Percentiles rank a stretch among this genome's conserved stretches.
Conservation (phyloP, 2,329 filamentous ascomycete genomes). For the Huntiella omanensis region DNA sequence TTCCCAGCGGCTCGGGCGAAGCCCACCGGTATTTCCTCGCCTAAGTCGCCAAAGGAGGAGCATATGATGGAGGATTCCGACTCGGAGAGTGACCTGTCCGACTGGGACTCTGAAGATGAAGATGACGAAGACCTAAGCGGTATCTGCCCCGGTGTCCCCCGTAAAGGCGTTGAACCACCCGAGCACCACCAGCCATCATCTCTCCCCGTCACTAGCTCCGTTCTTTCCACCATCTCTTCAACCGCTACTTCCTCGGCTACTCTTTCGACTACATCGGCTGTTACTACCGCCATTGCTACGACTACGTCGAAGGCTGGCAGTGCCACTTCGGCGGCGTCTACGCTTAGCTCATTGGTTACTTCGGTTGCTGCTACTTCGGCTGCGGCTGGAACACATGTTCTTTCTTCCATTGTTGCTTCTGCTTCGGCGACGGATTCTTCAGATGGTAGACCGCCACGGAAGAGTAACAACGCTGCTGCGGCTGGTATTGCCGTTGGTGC, state of each 20-base stretch:
- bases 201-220: neutral
- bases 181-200: neutral
- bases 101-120: conserved; percentile 9
- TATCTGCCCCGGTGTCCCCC: neutral
- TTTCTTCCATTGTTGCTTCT: neutral
- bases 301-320: neutral
- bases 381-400: neutral
- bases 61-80: neutral
- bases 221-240: neutral
- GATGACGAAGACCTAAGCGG: conserved; percentile 6
- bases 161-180: neutral
- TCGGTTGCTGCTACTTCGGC: neutral
- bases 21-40: neutral
- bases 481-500: conserved; percentile 10
- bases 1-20: neutral
- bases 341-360: neutral
- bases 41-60: neutral
- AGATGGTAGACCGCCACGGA: neutral
- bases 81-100: conserved; percentile 3
- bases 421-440: neutral
- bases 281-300: neutral
- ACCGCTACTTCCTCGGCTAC: neutral
- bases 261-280: neutral
- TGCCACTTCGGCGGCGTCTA: neutral
- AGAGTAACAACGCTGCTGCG: conserved; percentile 2